These are phyloP conservation scores for Jacaranda mimosifolia DNA, from an alignment of 257 asterid species.

Conservation along the genomic window DNA sequence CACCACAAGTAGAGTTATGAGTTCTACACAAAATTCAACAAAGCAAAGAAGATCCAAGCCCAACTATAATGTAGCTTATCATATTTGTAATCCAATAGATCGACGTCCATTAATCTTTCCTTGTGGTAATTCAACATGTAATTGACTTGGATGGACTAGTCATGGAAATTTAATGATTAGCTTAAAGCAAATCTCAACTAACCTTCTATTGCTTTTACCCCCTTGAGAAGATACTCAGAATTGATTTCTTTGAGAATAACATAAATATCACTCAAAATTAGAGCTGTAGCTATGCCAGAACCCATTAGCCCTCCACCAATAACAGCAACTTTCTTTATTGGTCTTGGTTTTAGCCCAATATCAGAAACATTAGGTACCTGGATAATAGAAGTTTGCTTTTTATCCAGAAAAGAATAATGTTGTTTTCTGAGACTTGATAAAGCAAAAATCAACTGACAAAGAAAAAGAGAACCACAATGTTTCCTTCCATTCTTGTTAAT, in stretches of 20 bases:
- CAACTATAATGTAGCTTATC: constrained; percentile 3
- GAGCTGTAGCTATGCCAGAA: constrained; percentile 95
- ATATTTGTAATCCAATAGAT: constrained; percentile 27
- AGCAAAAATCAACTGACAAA: not conserved
- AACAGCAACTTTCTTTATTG: constrained; percentile 80
- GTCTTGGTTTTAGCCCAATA: constrained; percentile 91
- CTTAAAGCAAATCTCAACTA: constrained; percentile 32
- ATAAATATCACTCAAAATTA: constrained; percentile 64
- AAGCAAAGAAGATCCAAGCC: constrained; percentile 30
- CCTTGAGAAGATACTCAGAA: constrained; percentile 88
- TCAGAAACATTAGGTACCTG: constrained; percentile 94
- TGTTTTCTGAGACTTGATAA: constrained; percentile 13
- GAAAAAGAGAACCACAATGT: not conserved
- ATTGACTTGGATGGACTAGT: constrained; percentile 17
- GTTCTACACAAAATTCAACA: constrained; percentile 15
- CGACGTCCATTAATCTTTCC: not conserved
- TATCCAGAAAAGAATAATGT: not conserved
- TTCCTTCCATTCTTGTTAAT: too few species aligned
- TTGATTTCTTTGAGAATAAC: constrained; percentile 90
- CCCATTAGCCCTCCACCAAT: constrained; percentile 99
- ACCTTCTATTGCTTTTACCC: constrained; percentile 87
- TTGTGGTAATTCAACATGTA: not conserved
- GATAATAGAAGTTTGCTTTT: constrained; percentile 27
- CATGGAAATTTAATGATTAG: constrained; percentile 20
- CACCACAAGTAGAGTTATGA: constrained; percentile 33